Evolutionary conservation across 179 eudicot species (phyloP).

Genomic region (Silene noctiflora): DNA sequence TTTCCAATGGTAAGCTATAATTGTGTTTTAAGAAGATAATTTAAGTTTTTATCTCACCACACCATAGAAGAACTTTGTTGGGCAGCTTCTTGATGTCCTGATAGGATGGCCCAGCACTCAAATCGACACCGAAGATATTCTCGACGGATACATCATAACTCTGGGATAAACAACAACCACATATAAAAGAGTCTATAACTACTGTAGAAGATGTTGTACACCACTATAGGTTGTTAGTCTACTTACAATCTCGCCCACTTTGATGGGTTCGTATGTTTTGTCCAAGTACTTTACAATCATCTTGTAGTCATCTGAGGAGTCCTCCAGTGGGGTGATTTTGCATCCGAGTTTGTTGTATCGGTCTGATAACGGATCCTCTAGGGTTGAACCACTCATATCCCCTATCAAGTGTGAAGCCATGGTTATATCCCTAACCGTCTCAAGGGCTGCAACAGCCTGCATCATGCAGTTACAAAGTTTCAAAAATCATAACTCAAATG

Average conservation of each 20-base stretch:
- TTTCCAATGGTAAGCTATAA: too few relatives aligned
- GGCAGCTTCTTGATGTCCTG: constrained; percentile 70
- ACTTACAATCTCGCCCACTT: constrained; percentile 70
- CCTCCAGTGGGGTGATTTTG: constrained; percentile 47
- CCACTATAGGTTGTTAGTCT: not conserved
- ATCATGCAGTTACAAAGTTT: not conserved
- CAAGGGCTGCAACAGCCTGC: constrained; percentile 67
- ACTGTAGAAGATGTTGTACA: too few relatives aligned
- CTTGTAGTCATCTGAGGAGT: constrained; percentile 62
- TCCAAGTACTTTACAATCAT: constrained; percentile 71
- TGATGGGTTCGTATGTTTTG: constrained; percentile 69
- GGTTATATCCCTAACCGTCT: constrained; percentile 56
- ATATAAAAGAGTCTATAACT: not conserved
- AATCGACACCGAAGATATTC: constrained; percentile 57
- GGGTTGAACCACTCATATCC: constrained; percentile 66
- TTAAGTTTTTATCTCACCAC: constrained; percentile 44
- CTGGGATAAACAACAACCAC: constrained; percentile 24
- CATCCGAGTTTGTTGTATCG: constrained; percentile 59
- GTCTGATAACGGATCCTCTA: constrained; percentile 71
- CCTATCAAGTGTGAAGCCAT: constrained; percentile 75
- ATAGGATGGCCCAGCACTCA: constrained; percentile 57
- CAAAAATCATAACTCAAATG: not conserved
- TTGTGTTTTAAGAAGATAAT: too few relatives aligned
- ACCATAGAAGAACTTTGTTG: constrained; percentile 79
- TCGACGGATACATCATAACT: constrained; percentile 70